Conservation (phyloP, 441 rosid genomes). For the Jatropha podagrica region DNA sequence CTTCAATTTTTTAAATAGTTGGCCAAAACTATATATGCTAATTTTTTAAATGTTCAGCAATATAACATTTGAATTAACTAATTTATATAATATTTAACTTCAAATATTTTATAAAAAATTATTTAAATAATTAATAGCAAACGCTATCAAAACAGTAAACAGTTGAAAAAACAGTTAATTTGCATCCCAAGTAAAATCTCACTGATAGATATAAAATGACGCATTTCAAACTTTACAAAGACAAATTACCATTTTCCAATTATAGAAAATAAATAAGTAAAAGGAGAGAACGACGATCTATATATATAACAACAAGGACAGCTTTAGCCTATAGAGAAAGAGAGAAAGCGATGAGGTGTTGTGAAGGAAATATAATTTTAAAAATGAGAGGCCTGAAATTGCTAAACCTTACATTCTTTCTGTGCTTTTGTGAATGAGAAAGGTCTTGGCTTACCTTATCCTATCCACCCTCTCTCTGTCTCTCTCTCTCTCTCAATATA, state of each 20-base stretch:
- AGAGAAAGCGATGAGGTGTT: conserved; percentile 8
- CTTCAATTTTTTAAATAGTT: no score
- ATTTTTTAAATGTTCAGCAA: no score
- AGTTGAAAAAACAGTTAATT: no score
- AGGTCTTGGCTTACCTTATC: conserved; percentile 62
- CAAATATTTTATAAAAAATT: no score
- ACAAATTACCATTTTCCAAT: not conserved
- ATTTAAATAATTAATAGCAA: no score
- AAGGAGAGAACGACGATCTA: not conserved
- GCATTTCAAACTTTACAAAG: not conserved
- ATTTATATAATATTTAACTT: no score
- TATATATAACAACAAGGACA: not conserved
- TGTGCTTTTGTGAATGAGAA: conserved; percentile 29
- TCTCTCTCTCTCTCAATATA: conserved; percentile 25
- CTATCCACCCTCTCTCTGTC: conserved; percentile 35
- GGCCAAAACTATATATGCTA: no score
- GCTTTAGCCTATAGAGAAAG: not conserved
- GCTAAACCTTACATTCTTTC: conserved; percentile 41
- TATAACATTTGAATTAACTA: no score
- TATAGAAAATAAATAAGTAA: not conserved
- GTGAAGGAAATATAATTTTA: not conserved
- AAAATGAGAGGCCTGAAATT: conserved; percentile 77
- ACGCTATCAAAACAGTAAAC: no score
- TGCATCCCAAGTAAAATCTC: not conserved
- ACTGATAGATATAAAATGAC: not conserved